Conservation (phyloP, 1,284 basidiomycete species). For the Pseudozyma sp. region DNA sequence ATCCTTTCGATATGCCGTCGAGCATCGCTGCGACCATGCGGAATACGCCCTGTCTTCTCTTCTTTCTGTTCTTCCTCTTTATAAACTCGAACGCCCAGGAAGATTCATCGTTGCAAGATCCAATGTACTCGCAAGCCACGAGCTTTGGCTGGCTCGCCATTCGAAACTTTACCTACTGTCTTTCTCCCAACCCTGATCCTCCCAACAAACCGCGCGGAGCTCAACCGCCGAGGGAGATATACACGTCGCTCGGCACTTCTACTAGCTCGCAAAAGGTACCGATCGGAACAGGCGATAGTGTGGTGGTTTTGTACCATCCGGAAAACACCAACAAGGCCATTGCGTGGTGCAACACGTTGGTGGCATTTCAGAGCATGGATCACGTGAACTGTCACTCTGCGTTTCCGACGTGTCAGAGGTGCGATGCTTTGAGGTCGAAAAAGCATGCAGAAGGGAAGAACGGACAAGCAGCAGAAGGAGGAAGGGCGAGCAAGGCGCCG, state of each 20-base stretch:
- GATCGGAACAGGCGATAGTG: constrained; percentile 39
- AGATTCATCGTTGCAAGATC: constrained; percentile 10
- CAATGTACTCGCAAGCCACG: constrained; percentile 30
- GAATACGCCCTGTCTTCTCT: neutral
- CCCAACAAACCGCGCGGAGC: constrained; percentile 27
- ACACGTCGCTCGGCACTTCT: neutral
- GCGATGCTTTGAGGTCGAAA: constrained; percentile 30
- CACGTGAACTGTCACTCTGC: constrained; percentile 27
- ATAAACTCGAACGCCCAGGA: neutral
- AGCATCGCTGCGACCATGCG: neutral
- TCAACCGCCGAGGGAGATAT: constrained; percentile 9
- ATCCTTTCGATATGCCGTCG: no score
- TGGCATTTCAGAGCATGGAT: constrained; percentile 23
- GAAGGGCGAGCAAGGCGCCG: neutral
- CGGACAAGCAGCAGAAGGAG: neutral
- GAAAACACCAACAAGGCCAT: constrained; percentile 33
- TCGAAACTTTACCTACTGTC: constrained; percentile 41
- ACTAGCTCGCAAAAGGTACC: neutral
- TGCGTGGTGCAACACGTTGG: constrained; percentile 47
- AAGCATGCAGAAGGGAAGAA: neutral
- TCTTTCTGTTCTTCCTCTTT: neutral
- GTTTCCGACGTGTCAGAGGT: constrained; percentile 43
- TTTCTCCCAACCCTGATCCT: constrained; percentile 20
- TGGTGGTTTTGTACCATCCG: constrained; percentile 46
- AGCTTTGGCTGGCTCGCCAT: constrained; percentile 45